Evolutionary conservation across 164 flowering plant genomes (phyloP).

Genomic region (Houttuynia cordata): DNA sequence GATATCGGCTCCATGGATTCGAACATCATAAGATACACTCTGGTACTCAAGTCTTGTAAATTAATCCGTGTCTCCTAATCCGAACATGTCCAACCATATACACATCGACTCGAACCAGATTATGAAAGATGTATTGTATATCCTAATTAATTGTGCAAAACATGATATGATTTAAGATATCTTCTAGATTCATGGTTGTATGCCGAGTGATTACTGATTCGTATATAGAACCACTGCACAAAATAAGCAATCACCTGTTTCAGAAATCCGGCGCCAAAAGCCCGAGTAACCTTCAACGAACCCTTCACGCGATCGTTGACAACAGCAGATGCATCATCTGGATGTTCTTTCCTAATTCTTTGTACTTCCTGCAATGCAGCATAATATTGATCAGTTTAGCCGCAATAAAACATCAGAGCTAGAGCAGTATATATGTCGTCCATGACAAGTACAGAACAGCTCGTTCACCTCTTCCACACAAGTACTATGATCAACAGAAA

Average conservation of each 20-base stretch:
- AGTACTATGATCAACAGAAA: slow-evolving; percentile 63
- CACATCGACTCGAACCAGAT: not conserved
- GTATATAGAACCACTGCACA: not conserved
- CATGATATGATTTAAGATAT: not conserved
- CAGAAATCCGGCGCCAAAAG: slow-evolving; percentile 89
- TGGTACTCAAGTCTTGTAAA: not conserved
- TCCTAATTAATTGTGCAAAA: not conserved
- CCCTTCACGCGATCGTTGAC: slow-evolving; percentile 77
- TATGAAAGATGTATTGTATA: too few species aligned
- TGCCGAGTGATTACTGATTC: not conserved
- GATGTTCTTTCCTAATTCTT: slow-evolving; percentile 63
- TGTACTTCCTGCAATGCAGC: slow-evolving; percentile 50
- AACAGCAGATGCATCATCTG: slow-evolving; percentile 53
- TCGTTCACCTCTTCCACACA: slow-evolving; percentile 36
- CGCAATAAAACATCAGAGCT: not conserved
- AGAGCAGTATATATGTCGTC: not conserved
- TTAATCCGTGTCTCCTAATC: not conserved
- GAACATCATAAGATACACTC: not conserved
- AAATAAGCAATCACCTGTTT: slow-evolving; percentile 46
- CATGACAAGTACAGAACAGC: not conserved
- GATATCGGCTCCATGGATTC: too few species aligned
- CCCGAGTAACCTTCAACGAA: slow-evolving; percentile 81
- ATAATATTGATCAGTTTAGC: not conserved
- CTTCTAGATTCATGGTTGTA: not conserved
- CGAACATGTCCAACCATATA: not conserved